Base-by-base conservation (phyloP, 2,329 filamentous ascomycete genomes). In the Cladosporium sp. region DNA sequence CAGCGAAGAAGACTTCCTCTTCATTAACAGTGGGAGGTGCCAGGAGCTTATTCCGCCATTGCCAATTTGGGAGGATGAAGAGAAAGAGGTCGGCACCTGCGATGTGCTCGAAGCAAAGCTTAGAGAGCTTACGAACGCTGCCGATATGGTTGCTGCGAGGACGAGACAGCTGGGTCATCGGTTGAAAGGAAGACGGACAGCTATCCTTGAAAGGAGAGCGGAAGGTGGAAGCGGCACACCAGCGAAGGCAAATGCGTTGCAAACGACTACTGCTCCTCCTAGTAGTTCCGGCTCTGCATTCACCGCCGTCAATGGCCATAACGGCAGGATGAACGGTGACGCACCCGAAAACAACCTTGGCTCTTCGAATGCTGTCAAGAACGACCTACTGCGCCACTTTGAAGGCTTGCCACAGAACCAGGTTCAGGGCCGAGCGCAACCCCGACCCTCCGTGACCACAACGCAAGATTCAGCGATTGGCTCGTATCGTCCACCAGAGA, bases 71-170 rank as follows among this genome's bases (percentile, higher is more conserved):
- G 90, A 95, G 69, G 91, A 96, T 69, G 92, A 96, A 74, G 85
- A 88, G 70, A 90, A 91, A 64, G 91, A 96, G 71, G 74, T 95
- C 38, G 90, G 87, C 12, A 93, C 90, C 0, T 78, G 95, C 66
- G 90, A 94, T 66, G 92, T 95, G 52, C 74, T 96, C 28, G 90
- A 96, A 73, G 85, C 87, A 72, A 88, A 90, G 62, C 77, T 95
- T 37, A 84, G 85, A 38, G 82, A 88, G 64, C 83, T 96, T 43
- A 91, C 89, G 65, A 90, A 90, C 69, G 85, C 87, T 68, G 90
- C 91, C 3, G 91, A 95, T 69, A 64, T 74, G 81, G 86, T 88
- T 12, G 86, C 87, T 62, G 86, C 85, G 49, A 80, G 86, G 64
- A 87, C 90, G 12, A 83, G 90, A 39, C 89, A 93, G 71, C 82